Conservation (phyloP, 495 filamentous ascomycete species). For the Penicillium subrubescens region DNA sequence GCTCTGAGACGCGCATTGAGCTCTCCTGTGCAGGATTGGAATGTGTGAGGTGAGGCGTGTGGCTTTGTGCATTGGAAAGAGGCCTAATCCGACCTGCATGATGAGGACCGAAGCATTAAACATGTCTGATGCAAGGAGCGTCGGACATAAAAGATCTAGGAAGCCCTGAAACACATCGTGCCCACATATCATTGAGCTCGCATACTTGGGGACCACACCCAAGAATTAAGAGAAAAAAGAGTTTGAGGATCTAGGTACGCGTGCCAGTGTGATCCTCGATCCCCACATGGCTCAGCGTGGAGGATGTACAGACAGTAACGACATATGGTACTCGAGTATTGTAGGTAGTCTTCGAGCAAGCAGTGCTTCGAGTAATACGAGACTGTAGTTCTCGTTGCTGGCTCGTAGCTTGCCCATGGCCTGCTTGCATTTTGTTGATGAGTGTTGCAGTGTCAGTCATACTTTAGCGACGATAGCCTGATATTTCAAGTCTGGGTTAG, state of each 20-base stretch:
- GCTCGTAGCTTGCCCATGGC: background rate
- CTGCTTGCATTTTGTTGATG: background rate
- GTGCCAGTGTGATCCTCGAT: background rate
- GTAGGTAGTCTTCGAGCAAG: too few species aligned
- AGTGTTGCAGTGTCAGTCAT: background rate
- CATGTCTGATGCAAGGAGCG: conserved; percentile 15
- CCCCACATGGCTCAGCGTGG: conserved; percentile 5
- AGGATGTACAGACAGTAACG: background rate
- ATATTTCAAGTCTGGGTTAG: background rate
- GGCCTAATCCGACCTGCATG: conserved; percentile 6
- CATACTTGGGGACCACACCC: background rate
- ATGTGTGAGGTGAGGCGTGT: conserved; percentile 7
- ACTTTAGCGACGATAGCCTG: background rate
- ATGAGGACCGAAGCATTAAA: conserved; percentile 5
- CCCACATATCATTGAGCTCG: background rate
- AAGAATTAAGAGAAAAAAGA: conserved; percentile 4
- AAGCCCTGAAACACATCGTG: background rate
- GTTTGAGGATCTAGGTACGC: conserved; percentile 8
- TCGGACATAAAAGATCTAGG: conserved; percentile 1
- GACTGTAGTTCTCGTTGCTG: background rate
- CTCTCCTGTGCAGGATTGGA: conserved; percentile 2
- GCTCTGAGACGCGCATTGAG: conserved; percentile 5
- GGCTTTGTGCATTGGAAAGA: conserved; percentile 8
- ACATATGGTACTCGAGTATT: background rate
- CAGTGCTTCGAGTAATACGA: too few species aligned